These are phyloP conservation scores for Colletotrichum paranaense DNA, from an alignment of 2,329 filamentous ascomycete species.

Conservation along the genomic window DNA sequence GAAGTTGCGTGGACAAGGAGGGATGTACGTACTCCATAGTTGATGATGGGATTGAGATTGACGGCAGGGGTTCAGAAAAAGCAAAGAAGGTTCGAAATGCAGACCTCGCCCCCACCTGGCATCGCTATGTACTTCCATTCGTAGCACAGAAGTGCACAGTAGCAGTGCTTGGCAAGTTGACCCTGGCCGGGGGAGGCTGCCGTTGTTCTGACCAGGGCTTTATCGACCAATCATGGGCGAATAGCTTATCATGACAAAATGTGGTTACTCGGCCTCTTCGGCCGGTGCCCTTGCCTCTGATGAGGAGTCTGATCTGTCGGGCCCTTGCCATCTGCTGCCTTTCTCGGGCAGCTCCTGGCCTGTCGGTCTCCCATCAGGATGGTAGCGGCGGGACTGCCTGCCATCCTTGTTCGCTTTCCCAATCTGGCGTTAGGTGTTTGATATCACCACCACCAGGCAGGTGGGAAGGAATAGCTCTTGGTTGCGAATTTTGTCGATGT, in stretches of 20 bases:
- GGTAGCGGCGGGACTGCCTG: conserved; percentile 26
- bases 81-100: conserved; percentile 27
- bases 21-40: not conserved
- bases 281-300: conserved; percentile 6
- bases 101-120: conserved; percentile 14
- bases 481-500: not conserved
- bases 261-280: conserved; percentile 17
- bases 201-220: not conserved
- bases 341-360: not conserved
- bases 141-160: no score
- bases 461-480: not conserved
- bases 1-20: not conserved
- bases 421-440: conserved; percentile 8
- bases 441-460: not conserved
- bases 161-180: not conserved
- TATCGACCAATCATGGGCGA: conserved; percentile 19
- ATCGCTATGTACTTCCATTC: not conserved
- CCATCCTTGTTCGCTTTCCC: conserved; percentile 20
- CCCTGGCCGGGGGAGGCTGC: conserved; percentile 4
- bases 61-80: conserved; percentile 20
- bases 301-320: not conserved
- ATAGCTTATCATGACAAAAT: conserved; percentile 32
- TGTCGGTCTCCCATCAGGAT: conserved; percentile 26
- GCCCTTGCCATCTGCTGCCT: not conserved
- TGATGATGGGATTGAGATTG: not conserved